A percentile compares a stretch with the other conserved stretches of the same genome.
Evolutionary conservation across 2,329 filamentous ascomycete species (phyloP).

Genomic region (Penicillium sp.): DNA sequence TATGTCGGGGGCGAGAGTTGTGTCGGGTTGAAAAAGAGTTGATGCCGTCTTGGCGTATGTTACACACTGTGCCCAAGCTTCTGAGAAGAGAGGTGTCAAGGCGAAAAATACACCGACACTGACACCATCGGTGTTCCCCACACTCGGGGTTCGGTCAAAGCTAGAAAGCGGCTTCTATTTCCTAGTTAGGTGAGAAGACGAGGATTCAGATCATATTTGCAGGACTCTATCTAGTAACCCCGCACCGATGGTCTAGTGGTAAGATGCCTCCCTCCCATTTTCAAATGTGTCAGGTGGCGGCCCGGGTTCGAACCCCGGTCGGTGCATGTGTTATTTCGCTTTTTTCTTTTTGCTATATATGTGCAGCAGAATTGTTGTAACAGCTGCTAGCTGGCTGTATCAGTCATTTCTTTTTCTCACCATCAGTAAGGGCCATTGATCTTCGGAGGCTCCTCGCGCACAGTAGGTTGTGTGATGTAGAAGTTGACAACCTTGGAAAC

Average conservation of each 20-base stretch:
- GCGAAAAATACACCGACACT: slow-evolving; percentile 5
- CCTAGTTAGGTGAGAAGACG: too few relatives aligned
- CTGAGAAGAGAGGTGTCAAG: not conserved
- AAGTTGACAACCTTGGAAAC: not conserved
- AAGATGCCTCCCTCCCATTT: too few relatives aligned
- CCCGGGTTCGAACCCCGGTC: slow-evolving; percentile 28
- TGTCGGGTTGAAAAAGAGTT: not conserved
- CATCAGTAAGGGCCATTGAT: too few relatives aligned
- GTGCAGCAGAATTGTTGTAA: too few relatives aligned
- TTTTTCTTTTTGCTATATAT: too few relatives aligned
- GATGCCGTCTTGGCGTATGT: not conserved
- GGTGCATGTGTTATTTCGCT: slow-evolving; percentile 2
- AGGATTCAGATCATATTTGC: too few relatives aligned
- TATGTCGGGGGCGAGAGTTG: not conserved
- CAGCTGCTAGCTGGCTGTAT: too few relatives aligned
- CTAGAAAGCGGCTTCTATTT: slow-evolving; percentile 3
- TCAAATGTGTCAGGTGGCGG: slow-evolving; percentile 2
- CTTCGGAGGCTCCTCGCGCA: too few relatives aligned
- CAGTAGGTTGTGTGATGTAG: not conserved
- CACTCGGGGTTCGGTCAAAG: slow-evolving; percentile 2
- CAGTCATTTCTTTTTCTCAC: too few relatives aligned
- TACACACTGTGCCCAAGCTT: not conserved
- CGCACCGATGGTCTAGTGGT: too few relatives aligned
- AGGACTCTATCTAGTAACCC: too few relatives aligned
- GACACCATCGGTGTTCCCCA: slow-evolving; percentile 13